phyloP scores from a whole-genome alignment of 345 rosid species.

The Hypericum perforatum region DNA sequence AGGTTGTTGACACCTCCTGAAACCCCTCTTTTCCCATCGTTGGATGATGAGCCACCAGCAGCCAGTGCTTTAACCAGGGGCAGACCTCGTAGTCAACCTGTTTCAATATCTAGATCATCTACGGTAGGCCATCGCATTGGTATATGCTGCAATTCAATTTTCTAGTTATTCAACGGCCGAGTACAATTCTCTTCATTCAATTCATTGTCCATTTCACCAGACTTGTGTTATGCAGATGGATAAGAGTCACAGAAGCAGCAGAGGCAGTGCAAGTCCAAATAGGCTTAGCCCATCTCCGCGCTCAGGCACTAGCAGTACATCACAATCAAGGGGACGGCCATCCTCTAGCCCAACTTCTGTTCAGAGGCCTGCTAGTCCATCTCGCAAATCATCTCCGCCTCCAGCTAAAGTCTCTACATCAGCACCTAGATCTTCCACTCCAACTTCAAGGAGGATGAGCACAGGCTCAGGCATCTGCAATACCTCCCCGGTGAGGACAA shows the following conservation, averaged over 20 bases:
- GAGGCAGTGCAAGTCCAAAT: constrained; percentile 95
- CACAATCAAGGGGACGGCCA: constrained; percentile 74
- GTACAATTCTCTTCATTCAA: neutral
- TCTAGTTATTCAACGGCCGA: neutral
- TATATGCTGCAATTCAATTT: too few relatives aligned
- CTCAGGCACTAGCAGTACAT: constrained; percentile 38
- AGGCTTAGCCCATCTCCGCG: constrained; percentile 88
- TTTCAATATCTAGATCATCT: constrained; percentile 86
- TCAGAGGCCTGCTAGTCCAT: constrained; percentile 47
- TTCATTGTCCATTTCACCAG: neutral
- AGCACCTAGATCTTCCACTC: constrained; percentile 65
- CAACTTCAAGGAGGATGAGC: constrained; percentile 67
- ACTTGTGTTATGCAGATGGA: constrained; percentile 56
- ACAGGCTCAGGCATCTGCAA: constrained; percentile 67
- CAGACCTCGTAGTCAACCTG: constrained; percentile 78
- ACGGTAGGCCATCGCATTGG: constrained; percentile 41
- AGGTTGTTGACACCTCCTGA: constrained; percentile 99
- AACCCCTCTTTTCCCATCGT: constrained; percentile 85
- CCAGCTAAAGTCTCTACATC: constrained; percentile 52
- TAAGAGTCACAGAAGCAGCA: constrained; percentile 78
- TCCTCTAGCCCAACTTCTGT: constrained; percentile 61
- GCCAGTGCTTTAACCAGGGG: constrained; percentile 56
- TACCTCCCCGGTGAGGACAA: constrained; percentile 59
- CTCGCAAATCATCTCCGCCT: constrained; percentile 69
- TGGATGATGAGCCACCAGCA: constrained; percentile 73